Conservation (phyloP, 2,329 filamentous ascomycete genomes). For the Penicillium verrucosum region DNA sequence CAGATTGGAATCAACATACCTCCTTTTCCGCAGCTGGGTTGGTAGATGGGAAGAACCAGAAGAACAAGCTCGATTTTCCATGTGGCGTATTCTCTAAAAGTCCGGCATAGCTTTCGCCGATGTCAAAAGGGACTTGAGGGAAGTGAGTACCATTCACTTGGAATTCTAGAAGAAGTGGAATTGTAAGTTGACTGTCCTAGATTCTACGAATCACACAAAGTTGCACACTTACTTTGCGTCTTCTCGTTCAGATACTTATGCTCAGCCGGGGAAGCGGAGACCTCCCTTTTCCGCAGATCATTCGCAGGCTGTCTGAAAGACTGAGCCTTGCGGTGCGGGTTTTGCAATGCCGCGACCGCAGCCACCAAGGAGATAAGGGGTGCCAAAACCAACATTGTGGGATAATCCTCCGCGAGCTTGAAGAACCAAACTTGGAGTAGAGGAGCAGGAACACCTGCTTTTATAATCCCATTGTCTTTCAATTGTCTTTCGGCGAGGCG, state of each 20-base stretch:
- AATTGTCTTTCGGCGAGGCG: too few relatives aligned
- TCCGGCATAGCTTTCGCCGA: conserved; percentile 50
- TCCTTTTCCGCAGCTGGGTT: conserved; percentile 43
- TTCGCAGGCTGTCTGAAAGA: neutral
- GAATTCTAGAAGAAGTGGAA: conserved; percentile 48
- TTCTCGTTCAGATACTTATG: conserved; percentile 15
- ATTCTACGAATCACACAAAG: neutral
- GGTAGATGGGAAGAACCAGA: conserved; percentile 49
- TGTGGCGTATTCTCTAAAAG: conserved; percentile 51
- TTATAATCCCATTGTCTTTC: neutral
- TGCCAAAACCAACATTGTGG: conserved; percentile 9
- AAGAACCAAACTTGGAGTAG: neutral
- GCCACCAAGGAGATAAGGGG: conserved; percentile 7
- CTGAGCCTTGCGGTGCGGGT: conserved; percentile 19
- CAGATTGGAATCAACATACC: conserved; percentile 20
- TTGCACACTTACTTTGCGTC: conserved; percentile 11
- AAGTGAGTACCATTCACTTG: conserved; percentile 62
- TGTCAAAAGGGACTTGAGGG: conserved; percentile 66
- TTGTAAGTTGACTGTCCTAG: neutral
- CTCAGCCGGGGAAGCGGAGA: neutral
- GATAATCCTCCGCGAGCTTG: neutral
- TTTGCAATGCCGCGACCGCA: conserved; percentile 16
- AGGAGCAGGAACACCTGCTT: neutral
- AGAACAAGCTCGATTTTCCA: conserved; percentile 47
- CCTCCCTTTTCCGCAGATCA: conserved; percentile 3